These are phyloP conservation scores for Ophiostoma triangulosporum DNA, from an alignment of 2,329 filamentous ascomycete species.

Conservation along the genomic window DNA sequence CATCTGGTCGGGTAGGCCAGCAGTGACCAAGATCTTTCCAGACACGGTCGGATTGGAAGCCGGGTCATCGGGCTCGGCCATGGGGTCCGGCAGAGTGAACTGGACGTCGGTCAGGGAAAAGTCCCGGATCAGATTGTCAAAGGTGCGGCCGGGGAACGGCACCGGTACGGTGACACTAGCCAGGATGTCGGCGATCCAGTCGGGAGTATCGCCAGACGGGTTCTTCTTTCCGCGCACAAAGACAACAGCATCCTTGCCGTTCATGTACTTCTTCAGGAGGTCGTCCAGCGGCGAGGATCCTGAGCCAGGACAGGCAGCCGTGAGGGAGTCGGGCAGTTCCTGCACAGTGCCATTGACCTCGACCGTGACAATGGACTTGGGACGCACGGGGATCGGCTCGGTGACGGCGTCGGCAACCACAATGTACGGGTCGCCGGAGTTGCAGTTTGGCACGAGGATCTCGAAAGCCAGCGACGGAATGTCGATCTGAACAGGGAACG, in stretches of 20 bases:
- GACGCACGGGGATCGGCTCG: slow-evolving; percentile 49
- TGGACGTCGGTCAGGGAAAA: slow-evolving; percentile 78
- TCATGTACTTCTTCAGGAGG: slow-evolving; percentile 68
- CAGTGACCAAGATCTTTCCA: slow-evolving; percentile 66
- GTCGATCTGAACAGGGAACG: slow-evolving; percentile 62
- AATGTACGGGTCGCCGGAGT: slow-evolving; percentile 57
- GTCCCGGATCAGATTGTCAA: slow-evolving; percentile 74
- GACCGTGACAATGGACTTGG: slow-evolving; percentile 52
- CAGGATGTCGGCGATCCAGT: slow-evolving; percentile 71
- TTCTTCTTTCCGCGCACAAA: slow-evolving; percentile 69
- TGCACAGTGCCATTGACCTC: slow-evolving; percentile 59
- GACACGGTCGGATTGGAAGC: slow-evolving; percentile 67
- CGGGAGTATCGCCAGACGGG: slow-evolving; percentile 53
- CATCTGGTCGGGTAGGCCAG: slow-evolving; percentile 70
- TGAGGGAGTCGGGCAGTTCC: slow-evolving; percentile 61
- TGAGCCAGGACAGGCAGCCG: slow-evolving; percentile 59
- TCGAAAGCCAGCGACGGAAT: slow-evolving; percentile 74
- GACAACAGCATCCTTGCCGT: slow-evolving; percentile 63
- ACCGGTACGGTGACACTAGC: slow-evolving; percentile 72
- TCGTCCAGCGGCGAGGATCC: slow-evolving; percentile 72
- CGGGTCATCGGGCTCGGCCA: slow-evolving; percentile 61
- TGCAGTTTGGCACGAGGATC: slow-evolving; percentile 73
- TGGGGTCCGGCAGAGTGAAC: slow-evolving; percentile 70
- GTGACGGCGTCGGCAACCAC: slow-evolving; percentile 65
- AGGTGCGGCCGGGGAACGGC: slow-evolving; percentile 66